A percentile compares a stretch with the other conserved stretches of the same genome.
Conservation (phyloP, 164 flowering plant species). For the Chloranthus sessilifolius region DNA sequence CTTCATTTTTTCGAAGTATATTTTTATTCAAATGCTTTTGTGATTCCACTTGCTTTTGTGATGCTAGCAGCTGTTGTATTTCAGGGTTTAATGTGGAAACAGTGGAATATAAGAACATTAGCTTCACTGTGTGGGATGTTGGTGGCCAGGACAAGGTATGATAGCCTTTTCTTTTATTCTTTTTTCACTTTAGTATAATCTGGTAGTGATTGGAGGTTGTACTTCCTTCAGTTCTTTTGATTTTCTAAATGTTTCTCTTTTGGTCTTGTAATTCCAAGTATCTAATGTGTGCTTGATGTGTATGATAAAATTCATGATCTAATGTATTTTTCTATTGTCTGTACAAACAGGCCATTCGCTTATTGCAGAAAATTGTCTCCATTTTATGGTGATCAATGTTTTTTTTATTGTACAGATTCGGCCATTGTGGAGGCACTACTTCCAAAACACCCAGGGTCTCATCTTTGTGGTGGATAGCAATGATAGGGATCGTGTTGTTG, state of each 20-base stretch:
- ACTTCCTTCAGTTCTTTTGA: too few species aligned
- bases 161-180: background rate
- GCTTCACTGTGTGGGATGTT: slow-evolving; percentile 99
- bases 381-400: background rate
- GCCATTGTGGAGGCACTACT: slow-evolving; percentile 98
- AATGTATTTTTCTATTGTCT: too few species aligned
- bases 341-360: too few species aligned
- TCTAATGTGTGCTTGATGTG: background rate
- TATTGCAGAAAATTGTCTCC: too few species aligned
- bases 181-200: too few species aligned
- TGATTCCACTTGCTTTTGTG: too few species aligned
- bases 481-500: slow-evolving; percentile 93
- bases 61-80: slow-evolving; percentile 7
- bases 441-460: slow-evolving; percentile 96
- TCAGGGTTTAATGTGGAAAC: slow-evolving; percentile 96
- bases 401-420: slow-evolving; percentile 53
- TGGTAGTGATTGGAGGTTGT: too few species aligned
- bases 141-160: slow-evolving; percentile 98
- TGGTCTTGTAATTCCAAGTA: background rate
- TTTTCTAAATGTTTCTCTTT: too few species aligned
- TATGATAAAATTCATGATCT: too few species aligned
- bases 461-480: slow-evolving; percentile 97
- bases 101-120: slow-evolving; percentile 92
- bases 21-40: too few species aligned
- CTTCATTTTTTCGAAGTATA: too few species aligned